Evolutionary conservation across 441 rosid genomes (phyloP).

Genomic region (Jatropha multifida): DNA sequence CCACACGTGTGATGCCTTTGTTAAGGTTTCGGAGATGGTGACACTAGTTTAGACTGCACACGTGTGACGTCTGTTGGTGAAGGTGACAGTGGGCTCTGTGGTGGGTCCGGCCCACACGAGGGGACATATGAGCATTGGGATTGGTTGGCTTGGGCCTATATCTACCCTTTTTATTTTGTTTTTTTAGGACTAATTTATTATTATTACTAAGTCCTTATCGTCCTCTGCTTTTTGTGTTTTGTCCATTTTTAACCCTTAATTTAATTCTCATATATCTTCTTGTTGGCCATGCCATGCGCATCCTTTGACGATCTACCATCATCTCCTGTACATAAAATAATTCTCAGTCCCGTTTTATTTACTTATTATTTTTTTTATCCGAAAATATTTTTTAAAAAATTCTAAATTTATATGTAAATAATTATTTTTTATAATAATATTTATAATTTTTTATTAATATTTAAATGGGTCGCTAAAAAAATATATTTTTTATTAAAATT

Average conservation of each 20-base stretch:
- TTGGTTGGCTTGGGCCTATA: constrained; percentile 37
- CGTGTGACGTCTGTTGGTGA: constrained; percentile 25
- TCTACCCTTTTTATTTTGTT: neutral
- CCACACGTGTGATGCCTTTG: constrained; percentile 33
- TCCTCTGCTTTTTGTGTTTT: constrained; percentile 32
- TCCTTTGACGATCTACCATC: neutral
- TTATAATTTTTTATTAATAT: too few relatives aligned
- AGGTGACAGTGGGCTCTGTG: constrained; percentile 24
- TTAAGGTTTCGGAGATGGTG: too few relatives aligned
- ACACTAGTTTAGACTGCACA: constrained; percentile 19
- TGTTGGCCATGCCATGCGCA: constrained; percentile 30
- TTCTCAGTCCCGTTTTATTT: too few relatives aligned
- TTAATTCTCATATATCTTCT: neutral
- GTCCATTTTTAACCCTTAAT: constrained; percentile 19
- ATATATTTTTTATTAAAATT: too few relatives aligned
- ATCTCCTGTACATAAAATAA: neutral
- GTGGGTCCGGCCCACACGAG: constrained; percentile 36
- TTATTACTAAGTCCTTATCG: constrained; percentile 28
- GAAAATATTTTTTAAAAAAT: too few relatives aligned
- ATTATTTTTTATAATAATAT: too few relatives aligned
- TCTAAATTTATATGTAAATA: too few relatives aligned
- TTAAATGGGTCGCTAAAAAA: too few relatives aligned
- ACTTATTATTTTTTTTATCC: too few relatives aligned
- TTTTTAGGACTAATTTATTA: neutral
- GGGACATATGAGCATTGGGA: constrained; percentile 24